A percentile compares a stretch with the other conserved stretches of the same genome.
Evolutionary conservation across 169 alveolate species (phyloP).

Genomic region (Cryptosporidium sp.): DNA sequence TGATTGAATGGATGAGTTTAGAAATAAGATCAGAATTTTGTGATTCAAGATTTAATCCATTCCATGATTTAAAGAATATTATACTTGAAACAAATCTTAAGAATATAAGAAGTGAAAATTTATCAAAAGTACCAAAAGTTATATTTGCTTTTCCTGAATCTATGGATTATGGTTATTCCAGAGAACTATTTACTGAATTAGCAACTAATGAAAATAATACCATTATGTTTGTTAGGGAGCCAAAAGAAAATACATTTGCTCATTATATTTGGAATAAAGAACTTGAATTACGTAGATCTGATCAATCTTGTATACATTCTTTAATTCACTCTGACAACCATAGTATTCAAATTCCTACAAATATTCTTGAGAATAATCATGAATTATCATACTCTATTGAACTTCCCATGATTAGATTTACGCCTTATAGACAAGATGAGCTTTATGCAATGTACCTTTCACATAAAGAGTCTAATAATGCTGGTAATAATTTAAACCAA

Average conservation of each 20-base stretch:
- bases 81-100: slow-evolving; percentile 41
- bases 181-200: slow-evolving; percentile 67
- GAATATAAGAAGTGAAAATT: slow-evolving; percentile 31
- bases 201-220: slow-evolving; percentile 57
- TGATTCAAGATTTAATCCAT: slow-evolving; percentile 66
- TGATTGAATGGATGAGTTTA: slow-evolving; percentile 74
- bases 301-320: slow-evolving; percentile 19
- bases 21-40: slow-evolving; percentile 71
- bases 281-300: slow-evolving; percentile 6
- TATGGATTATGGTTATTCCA: slow-evolving; percentile 69
- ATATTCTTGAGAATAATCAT: slow-evolving; percentile 16
- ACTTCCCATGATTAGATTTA: slow-evolving; percentile 58
- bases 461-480: slow-evolving; percentile 48
- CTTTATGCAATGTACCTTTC: slow-evolving; percentile 69
- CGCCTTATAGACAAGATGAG: slow-evolving; percentile 71
- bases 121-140: slow-evolving; percentile 46
- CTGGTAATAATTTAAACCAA: not conserved
- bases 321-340: slow-evolving; percentile 1
- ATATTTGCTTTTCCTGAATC: slow-evolving; percentile 70
- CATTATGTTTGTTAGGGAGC: slow-evolving; percentile 49
- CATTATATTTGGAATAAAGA: slow-evolving; percentile 53
- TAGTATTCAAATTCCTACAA: slow-evolving; percentile 3
- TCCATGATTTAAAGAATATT: slow-evolving; percentile 57
- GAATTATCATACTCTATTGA: slow-evolving; percentile 43
- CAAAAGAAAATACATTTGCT: slow-evolving; percentile 68